Base-by-base conservation (phyloP, 495 filamentous ascomycete species). In the Ascodesmis nigricans region DNA sequence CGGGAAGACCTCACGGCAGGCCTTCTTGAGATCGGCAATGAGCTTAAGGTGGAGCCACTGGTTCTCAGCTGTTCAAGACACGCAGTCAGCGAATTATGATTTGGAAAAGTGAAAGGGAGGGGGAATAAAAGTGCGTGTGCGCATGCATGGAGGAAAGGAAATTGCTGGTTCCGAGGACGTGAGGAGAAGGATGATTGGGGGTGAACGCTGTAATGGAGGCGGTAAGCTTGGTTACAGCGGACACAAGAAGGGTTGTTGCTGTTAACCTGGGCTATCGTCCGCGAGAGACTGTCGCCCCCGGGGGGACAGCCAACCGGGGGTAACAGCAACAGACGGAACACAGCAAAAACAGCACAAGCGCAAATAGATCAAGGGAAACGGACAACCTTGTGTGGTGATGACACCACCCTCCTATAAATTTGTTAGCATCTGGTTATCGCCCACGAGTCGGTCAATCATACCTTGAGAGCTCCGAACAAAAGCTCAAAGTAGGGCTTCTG, bases 311-410 rank as follows among this genome's bases (percentile, higher is more conserved):
- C n/a, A n/a, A n/a, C n/a, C n/a, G n/a, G n/a, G n/a, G n/a, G n/a
- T n/a, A n/a, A 21, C 31, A 36, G 31, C 17, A 38, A 22, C 29
- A 30, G 22, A 6, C 23, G 6, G n/a, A 25, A 25, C 23, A 31
- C 23, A 25, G 2, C 25, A 36, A 36, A 19, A 36, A 11, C n/a
- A n/a, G n/a, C n/a, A n/a, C n/a, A n/a, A n/a, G n/a, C 25, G 36
- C 19, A 27, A 35, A 37, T 21, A 27, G 39, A 21, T 26, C 9
- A 33, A 49, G 52, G 56, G 62, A 55, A 63, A 82, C 78, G 66
- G 75, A 92, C 79, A 91, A 97, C 87, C 87, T 92, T 99, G 87
- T 46, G 90, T 99, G 59, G 87, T 91, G 62, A 99, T 91, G 46
- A 99, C 82, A 62, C 87, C 87, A 58, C 84, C 90, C 41, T 90